Evolutionary conservation across 2,329 filamentous ascomycete genomes (phyloP).

Genomic region (Xylariomycetidae sp.): DNA sequence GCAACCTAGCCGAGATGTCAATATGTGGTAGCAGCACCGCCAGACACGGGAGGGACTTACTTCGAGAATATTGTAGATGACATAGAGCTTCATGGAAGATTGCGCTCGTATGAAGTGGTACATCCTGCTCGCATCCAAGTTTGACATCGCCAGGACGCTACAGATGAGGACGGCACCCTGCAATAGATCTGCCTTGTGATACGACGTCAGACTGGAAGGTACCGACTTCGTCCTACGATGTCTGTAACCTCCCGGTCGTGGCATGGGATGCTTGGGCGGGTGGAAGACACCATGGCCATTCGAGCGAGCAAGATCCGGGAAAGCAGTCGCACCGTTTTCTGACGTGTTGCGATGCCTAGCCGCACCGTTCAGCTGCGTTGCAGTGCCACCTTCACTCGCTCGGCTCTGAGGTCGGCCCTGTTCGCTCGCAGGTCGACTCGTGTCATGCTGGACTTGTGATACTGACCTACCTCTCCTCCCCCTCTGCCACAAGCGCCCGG

Average conservation of each 20-base stretch:
- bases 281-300: conserved; percentile 21
- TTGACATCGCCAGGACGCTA: conserved; percentile 82
- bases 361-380: conserved; percentile 11
- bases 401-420: conserved; percentile 35
- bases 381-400: conserved; percentile 13
- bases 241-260: conserved; percentile 34
- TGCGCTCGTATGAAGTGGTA: conserved; percentile 97
- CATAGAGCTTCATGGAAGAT: conserved; percentile 95
- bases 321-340: conserved; percentile 10
- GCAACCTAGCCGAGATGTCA: conserved; percentile 49
- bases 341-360: conserved; percentile 16
- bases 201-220: conserved; percentile 78
- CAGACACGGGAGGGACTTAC: conserved; percentile 31
- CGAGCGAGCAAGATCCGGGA: conserved; percentile 16
- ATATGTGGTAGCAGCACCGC: background rate
- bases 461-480: conserved; percentile 42
- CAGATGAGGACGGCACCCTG: conserved; percentile 84
- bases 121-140: conserved; percentile 92
- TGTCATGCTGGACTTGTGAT: conserved; percentile 21
- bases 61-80: conserved; percentile 97
- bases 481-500: conserved; percentile 72
- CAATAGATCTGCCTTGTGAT: conserved; percentile 91
- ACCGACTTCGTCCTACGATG: conserved; percentile 78
- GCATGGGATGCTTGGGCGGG: conserved; percentile 29
- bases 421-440: conserved; percentile 21